Conservation (phyloP, 2,329 filamentous ascomycete species). For the Harringtonia lauricola region DNA sequence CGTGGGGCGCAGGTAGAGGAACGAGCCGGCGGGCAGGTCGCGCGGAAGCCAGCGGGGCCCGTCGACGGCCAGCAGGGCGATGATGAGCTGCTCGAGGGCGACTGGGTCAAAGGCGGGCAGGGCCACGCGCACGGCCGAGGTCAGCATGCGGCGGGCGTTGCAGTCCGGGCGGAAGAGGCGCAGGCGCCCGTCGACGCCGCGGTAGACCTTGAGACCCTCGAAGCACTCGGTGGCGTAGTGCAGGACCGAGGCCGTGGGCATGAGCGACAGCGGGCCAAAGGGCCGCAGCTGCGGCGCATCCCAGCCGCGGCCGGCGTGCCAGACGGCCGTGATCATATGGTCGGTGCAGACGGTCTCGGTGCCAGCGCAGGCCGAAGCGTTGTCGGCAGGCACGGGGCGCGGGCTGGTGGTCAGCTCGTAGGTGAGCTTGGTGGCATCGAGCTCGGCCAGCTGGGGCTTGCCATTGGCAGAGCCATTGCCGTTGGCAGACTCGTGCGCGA, state of each 20-base stretch:
- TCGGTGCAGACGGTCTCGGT: constrained; percentile 57
- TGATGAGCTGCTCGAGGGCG: constrained; percentile 64
- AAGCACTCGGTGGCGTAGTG: constrained; percentile 92
- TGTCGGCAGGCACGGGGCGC: constrained; percentile 37
- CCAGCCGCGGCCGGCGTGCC: constrained; percentile 60
- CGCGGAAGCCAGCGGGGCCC: constrained; percentile 70
- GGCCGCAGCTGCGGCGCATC: constrained; percentile 60
- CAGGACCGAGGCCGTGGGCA: constrained; percentile 69
- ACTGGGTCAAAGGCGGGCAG: constrained; percentile 61
- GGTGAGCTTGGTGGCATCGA: constrained; percentile 51
- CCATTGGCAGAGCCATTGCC: constrained; percentile 18
- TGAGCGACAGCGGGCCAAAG: constrained; percentile 66
- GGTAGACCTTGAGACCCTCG: constrained; percentile 74
- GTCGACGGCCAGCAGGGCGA: constrained; percentile 61
- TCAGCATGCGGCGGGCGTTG: constrained; percentile 56
- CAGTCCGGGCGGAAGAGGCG: constrained; percentile 67
- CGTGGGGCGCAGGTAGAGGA: constrained; percentile 77
- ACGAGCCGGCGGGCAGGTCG: constrained; percentile 48
- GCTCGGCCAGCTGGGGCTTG: constrained; percentile 38
- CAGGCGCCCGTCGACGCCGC: constrained; percentile 63
- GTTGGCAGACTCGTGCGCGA: constrained; percentile 12
- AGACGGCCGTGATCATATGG: constrained; percentile 74
- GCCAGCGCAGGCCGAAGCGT: constrained; percentile 33
- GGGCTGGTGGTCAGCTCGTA: constrained; percentile 40
- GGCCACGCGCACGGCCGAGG: constrained; percentile 54